Conservation (phyloP, 2,329 filamentous ascomycete species). For the Magnaporthales sp. region DNA sequence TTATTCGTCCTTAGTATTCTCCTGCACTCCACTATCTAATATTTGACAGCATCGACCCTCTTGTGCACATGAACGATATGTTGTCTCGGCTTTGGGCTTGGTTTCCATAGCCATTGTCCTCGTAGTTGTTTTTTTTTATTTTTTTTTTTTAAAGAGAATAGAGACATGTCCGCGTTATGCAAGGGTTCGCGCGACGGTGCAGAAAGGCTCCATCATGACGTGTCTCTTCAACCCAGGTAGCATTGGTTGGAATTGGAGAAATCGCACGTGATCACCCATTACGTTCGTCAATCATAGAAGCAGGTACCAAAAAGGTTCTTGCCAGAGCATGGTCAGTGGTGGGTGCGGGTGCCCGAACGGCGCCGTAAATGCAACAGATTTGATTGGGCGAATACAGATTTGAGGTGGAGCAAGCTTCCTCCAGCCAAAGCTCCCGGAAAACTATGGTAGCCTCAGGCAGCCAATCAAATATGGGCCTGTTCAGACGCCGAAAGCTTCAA, state of each 20-base stretch:
- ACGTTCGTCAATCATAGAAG: background rate
- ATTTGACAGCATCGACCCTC: background rate
- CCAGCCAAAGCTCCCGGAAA: background rate
- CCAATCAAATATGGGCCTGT: slow-evolving; percentile 1
- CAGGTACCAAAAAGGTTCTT: background rate
- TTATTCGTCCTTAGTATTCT: background rate
- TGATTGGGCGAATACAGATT: background rate
- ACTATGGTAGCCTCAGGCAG: slow-evolving; percentile 1
- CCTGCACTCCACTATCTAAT: background rate
- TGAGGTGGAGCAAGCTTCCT: background rate
- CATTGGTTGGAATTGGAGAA: background rate
- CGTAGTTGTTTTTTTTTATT: too few relatives aligned
- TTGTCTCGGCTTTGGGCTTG: background rate
- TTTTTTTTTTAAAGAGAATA: background rate
- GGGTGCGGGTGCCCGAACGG: background rate
- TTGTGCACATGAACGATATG: background rate
- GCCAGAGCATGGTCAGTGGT: too few relatives aligned
- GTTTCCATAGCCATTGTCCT: background rate
- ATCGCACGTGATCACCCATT: background rate
- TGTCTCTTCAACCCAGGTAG: background rate
- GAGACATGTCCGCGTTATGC: background rate
- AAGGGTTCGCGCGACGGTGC: background rate
- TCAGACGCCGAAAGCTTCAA: slow-evolving; percentile 5
- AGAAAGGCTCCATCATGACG: background rate
- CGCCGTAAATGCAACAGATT: background rate